Conservation (phyloP, 129 eudicot genomes). For the Glebionis coronaria region DNA sequence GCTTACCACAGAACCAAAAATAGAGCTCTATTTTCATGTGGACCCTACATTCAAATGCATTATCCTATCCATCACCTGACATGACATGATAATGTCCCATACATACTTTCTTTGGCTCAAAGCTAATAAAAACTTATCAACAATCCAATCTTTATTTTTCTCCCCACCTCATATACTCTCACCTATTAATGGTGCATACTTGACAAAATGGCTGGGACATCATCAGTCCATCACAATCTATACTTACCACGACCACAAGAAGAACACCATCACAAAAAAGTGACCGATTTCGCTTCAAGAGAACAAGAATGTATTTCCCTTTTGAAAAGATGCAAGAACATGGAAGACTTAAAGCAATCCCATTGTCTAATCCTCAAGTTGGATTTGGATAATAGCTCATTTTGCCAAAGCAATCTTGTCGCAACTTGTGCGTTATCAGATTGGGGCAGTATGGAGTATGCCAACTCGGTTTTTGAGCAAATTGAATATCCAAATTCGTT, state of each 20-base stretch:
- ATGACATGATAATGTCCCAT: conserved; percentile 29
- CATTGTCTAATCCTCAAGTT: conserved; percentile 64
- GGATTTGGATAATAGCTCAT: conserved; percentile 52
- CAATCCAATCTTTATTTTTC: background rate
- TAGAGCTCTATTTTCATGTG: conserved; percentile 21
- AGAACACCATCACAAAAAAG: conserved; percentile 41
- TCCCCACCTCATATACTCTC: background rate
- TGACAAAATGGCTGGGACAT: conserved; percentile 52
- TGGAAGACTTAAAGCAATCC: conserved; percentile 62
- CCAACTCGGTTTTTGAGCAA: conserved; percentile 57
- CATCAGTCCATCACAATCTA: conserved; percentile 65
- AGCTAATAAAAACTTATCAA: conserved; percentile 9
- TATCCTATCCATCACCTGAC: conserved; percentile 59
- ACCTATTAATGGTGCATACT: conserved; percentile 15
- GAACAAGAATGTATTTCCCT: conserved; percentile 71
- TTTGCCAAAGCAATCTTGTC: conserved; percentile 64
- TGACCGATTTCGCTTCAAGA: conserved; percentile 30
- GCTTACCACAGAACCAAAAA: background rate
- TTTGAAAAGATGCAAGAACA: conserved; percentile 54
- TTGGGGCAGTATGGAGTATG: conserved; percentile 90
- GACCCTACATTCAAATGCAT: conserved; percentile 30
- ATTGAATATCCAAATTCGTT: conserved; percentile 60
- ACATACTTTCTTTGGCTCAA: conserved; percentile 47
- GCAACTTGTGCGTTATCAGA: conserved; percentile 62
- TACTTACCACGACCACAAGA: conserved; percentile 40